Evolutionary conservation across 352 stramenopile genomes (phyloP), one percentile per base, ranked within the genome.

Genomic region (Globisporangium splendens): DNA sequence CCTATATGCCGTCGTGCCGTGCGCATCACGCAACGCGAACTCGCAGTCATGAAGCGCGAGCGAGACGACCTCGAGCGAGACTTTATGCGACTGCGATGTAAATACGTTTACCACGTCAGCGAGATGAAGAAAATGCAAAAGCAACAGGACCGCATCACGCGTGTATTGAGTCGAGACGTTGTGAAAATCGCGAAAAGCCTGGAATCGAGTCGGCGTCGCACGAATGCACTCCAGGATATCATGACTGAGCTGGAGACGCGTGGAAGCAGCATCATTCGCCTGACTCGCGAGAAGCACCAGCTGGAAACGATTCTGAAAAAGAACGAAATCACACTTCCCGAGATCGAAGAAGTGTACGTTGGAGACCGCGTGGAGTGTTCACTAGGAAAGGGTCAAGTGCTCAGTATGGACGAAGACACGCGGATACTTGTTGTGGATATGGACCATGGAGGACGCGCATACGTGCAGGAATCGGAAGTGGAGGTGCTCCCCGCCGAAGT

Each of bases 101-200:
- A 74, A 15, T 69, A 85, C 35, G 56, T 93, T 33, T 81, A 76
- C 61, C 79, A 93, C 42, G 63, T 89, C 20, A 64, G 70, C 15
- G 70, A 87, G 51, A 85, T 91, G 69, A 79, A 86, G 56, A 68
- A 72, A 39, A 78, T 88, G 77, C 70, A 90, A 38, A 88, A 88
- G 51, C 74, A 88, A 50, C 79, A 93, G 38, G 67, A 82, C 21
- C 79, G 76, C 22, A 69, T 89, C n/a, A 71, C 80, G 41, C 72
- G 65, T 0, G 62, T 65, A 28, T 58, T 91, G 11, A 67, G 64
- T 43, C 58, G 66, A 17, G 66, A 85, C 20, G 75, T 89, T 20
- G 65, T 76, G 6, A 49, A 63, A 10, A 88, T 72, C 42, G 79
- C 81, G 35, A 83, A 81, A 51, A 67, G 64, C 42, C 61, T 93